Conservation (phyloP, 768 basidiomycete genomes). For the Pisolithus albus region DNA sequence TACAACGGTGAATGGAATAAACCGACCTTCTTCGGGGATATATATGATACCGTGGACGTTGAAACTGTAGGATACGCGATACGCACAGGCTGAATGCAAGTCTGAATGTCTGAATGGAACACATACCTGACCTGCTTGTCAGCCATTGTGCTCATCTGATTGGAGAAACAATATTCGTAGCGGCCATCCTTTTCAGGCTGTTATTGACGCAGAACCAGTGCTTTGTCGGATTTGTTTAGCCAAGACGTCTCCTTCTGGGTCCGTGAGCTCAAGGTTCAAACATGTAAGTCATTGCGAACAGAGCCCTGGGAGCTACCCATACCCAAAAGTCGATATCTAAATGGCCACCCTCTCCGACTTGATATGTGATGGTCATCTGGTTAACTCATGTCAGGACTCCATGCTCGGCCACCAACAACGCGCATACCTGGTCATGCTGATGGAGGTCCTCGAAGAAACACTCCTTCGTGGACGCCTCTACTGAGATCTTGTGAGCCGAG, state of each 20-base stretch:
- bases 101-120: neutral
- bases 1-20: neutral
- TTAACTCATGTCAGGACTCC: neutral
- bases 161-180: conserved; percentile 96
- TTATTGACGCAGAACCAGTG: conserved; percentile 83
- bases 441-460: conserved; percentile 97
- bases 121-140: conserved; percentile 88
- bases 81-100: conserved; percentile 1
- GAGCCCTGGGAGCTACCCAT: conserved; percentile 8
- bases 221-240: conserved; percentile 81
- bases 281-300: neutral
- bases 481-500: conserved; percentile 64
- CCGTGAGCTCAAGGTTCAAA: conserved; percentile 54
- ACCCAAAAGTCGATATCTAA: conserved; percentile 98
- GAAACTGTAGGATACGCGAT: conserved; percentile 50
- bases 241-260: conserved; percentile 62
- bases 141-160: conserved; percentile 95
- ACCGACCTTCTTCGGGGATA: conserved; percentile 78
- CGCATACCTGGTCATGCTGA: conserved; percentile 73
- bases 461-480: conserved; percentile 77
- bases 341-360: conserved; percentile 96
- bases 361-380: conserved; percentile 99
- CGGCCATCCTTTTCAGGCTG: conserved; percentile 84
- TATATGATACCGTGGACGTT: conserved; percentile 98
- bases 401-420: neutral